A percentile compares a stretch with the other conserved stretches of the same genome.
These are phyloP conservation scores for Centrapalus pauciflorus DNA, from an alignment of 129 eudicot species.

Conservation along the genomic window DNA sequence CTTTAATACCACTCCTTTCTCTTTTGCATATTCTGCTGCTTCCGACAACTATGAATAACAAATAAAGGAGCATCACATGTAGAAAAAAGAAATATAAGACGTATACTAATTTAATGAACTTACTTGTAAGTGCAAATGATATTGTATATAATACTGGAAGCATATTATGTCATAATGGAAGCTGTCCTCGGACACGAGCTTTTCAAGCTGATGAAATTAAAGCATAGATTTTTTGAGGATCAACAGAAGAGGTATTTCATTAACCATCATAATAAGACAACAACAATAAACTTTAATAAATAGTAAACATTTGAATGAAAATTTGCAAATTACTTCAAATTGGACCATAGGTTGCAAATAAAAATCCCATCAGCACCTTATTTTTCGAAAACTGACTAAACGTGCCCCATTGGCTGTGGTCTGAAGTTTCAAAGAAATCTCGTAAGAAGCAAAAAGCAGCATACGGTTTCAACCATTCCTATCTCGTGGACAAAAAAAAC, in stretches of 20 bases:
- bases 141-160: slow-evolving; percentile 93
- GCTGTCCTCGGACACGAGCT: slow-evolving; percentile 74
- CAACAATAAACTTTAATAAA: not conserved
- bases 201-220: slow-evolving; percentile 74
- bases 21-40: slow-evolving; percentile 90
- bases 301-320: not conserved
- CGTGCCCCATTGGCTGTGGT: slow-evolving; percentile 96
- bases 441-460: slow-evolving; percentile 98
- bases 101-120: slow-evolving; percentile 22
- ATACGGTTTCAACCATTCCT: slow-evolving; percentile 98
- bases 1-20: slow-evolving; percentile 89
- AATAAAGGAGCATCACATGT: slow-evolving; percentile 10
- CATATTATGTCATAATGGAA: slow-evolving; percentile 67
- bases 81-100: not conserved
- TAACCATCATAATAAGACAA: not conserved
- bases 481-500: slow-evolving; percentile 13
- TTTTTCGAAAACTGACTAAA: slow-evolving; percentile 62
- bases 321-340: not conserved
- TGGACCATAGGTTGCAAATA: not conserved
- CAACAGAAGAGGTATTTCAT: not conserved
- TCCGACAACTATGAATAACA: slow-evolving; percentile 56
- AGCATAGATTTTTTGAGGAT: slow-evolving; percentile 13
- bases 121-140: slow-evolving; percentile 87
- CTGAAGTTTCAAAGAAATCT: slow-evolving; percentile 94
- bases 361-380: slow-evolving; percentile 44